Evolutionary conservation across 139 green algal genomes (phyloP), one percentile per base, ranked within the genome.

Genomic region (Picochlorum sp.): DNA sequence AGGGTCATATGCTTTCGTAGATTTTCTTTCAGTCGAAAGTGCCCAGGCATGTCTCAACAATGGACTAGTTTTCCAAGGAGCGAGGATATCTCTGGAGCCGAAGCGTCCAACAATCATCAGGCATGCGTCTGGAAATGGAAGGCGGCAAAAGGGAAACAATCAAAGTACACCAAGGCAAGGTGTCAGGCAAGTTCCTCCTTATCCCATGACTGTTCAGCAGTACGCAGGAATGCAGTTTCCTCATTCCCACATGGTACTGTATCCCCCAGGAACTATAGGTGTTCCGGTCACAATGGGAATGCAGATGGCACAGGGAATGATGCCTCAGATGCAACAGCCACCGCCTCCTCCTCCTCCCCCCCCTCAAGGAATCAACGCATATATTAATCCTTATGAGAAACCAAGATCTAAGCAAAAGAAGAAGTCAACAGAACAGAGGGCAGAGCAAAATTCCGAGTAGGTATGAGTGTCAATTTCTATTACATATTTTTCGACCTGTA

Each of bases 1-100:
- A 45, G 68, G 80, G 54, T 69, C 28, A 23, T 85, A 76, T 56
- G 81, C 81, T 6, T 87, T 86, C 49, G 67, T 84, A 6, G 66
- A 82, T 21, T 87, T 84, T 37, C 59, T 72, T 45, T 55, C 65
- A 21, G 11, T 69, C 4, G 65, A 64, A 4, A 64, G 69, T 20
- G 69, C 66, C 20, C 11, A 44, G 41, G 15, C 14, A 21, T 66
- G 60, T 45, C 15, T 66, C 4, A 31, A 38, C n/a, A 15, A 6
- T 37, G 60, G 60, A 21, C 52, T 66, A 11, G 60, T 56, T 13
- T 45, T 66, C 14, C 15, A 66, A 13, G 60, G 60, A 4, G 57
- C 15, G 6, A 51, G 28, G 23, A 10, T 65, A 18, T 45, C 58
- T 7, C 7, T 52, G 23, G 58, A 65, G 23, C 20, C 30, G 54